A percentile compares a stretch with the other conserved stretches of the same genome.
Evolutionary conservation across 352 stramenopile genomes (phyloP).

Genomic region (Pythium insidiosum): DNA sequence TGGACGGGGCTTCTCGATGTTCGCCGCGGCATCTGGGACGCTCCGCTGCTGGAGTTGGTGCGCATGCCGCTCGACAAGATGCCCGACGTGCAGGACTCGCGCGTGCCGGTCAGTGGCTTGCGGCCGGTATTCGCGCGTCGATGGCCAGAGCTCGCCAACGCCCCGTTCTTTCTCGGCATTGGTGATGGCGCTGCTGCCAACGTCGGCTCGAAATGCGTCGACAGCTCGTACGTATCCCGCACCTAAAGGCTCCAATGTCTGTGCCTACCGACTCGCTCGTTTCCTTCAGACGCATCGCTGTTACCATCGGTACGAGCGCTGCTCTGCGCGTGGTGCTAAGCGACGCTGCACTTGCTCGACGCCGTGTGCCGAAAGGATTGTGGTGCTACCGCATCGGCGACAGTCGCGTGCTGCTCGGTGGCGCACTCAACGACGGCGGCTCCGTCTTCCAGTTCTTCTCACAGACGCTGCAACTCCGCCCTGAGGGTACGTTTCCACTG

Average conservation of each 20-base stretch:
- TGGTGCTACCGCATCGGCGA: constrained; percentile 92
- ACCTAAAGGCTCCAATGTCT: background rate
- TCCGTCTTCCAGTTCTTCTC: constrained; percentile 91
- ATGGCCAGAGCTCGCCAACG: constrained; percentile 63
- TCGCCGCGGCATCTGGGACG: constrained; percentile 75
- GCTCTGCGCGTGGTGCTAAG: constrained; percentile 87
- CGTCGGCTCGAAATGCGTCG: constrained; percentile 90
- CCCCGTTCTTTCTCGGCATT: constrained; percentile 86
- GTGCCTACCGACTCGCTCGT: background rate
- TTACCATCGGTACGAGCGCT: constrained; percentile 93
- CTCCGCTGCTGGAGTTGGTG: constrained; percentile 66
- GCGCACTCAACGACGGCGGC: constrained; percentile 94
- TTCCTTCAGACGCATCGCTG: constrained; percentile 70
- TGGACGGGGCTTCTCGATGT: constrained; percentile 94
- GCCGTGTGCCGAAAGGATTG: constrained; percentile 82
- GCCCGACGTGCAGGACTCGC: constrained; percentile 61
- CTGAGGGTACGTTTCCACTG: constrained; percentile 23
- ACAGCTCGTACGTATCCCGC: constrained; percentile 37
- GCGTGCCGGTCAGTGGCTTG: constrained; percentile 45
- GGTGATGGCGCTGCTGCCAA: constrained; percentile 93
- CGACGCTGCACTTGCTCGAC: constrained; percentile 27
- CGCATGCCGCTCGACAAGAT: constrained; percentile 64
- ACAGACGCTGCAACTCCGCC: constrained; percentile 51
- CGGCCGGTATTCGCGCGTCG: constrained; percentile 40
- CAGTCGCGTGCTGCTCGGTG: constrained; percentile 86